These are phyloP conservation scores for Dalbergia cultrata DNA, from an alignment of 306 rosid genomes.

Conservation along the genomic window DNA sequence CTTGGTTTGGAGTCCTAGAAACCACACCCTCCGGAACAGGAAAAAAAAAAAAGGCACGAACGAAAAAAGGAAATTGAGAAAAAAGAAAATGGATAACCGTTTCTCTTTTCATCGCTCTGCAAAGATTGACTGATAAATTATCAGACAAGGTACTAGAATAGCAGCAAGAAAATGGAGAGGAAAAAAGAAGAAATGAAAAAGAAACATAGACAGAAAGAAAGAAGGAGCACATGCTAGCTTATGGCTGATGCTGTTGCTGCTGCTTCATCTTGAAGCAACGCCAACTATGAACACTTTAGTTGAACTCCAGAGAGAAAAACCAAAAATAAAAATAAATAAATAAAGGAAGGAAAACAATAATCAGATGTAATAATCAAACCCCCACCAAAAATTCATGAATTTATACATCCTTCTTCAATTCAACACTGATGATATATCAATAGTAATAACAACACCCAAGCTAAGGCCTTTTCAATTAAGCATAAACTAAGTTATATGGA, in stretches of 20 bases:
- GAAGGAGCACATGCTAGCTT: conserved; percentile 39
- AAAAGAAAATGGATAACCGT: conserved; percentile 14
- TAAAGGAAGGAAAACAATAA: conserved; percentile 18
- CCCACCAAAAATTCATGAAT: conserved; percentile 55
- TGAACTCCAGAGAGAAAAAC: not conserved
- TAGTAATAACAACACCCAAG: conserved; percentile 48
- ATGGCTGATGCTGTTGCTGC: conserved; percentile 32
- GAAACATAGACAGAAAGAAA: conserved; percentile 6
- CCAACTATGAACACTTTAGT: conserved; percentile 37
- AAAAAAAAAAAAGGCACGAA: conserved; percentile 1
- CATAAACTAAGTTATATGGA: conserved; percentile 56
- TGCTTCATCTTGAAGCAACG: conserved; percentile 68
- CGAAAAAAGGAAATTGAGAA: not conserved
- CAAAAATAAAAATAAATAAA: not conserved
- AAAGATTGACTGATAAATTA: conserved; percentile 61
- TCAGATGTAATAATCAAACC: conserved; percentile 34
- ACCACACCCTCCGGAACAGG: conserved; percentile 14
- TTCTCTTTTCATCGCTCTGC: conserved; percentile 47
- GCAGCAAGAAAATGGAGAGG: conserved; percentile 42
- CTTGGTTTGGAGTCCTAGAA: conserved; percentile 47
- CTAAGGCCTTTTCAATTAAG: conserved; percentile 50
- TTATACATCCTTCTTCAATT: conserved; percentile 73
- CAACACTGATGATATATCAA: conserved; percentile 38
- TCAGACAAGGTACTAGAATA: conserved; percentile 58
- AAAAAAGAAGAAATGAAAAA: not conserved